These are phyloP conservation scores for Zelonia costaricensis DNA, from an alignment of 208 protist species.

Conservation along the genomic window DNA sequence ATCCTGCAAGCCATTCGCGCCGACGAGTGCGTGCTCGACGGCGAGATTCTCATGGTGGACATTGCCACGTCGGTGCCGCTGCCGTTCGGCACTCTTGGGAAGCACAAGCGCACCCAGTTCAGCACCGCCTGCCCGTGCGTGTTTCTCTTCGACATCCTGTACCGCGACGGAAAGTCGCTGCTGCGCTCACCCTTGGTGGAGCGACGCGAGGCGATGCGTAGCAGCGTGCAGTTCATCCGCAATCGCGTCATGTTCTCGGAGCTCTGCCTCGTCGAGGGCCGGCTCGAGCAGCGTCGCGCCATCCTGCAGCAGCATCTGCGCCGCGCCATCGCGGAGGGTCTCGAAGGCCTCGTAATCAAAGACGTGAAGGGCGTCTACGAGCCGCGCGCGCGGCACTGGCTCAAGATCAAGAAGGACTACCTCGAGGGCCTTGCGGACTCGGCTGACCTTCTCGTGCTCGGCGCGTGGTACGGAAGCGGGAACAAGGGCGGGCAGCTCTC, in stretches of 20 bases:
- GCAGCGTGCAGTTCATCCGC: constrained; percentile 29
- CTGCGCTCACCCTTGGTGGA: constrained; percentile 38
- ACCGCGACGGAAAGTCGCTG: constrained; percentile 55
- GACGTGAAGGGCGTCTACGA: constrained; percentile 68
- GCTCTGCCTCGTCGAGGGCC: constrained; percentile 47
- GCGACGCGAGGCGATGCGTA: constrained; percentile 39
- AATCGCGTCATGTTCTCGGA: constrained; percentile 70
- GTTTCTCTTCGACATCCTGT: constrained; percentile 90
- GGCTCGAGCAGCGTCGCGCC: constrained; percentile 22
- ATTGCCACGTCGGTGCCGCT: constrained; percentile 56
- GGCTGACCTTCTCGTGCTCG: constrained; percentile 81
- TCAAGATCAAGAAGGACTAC: constrained; percentile 93
- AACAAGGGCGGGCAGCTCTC: constrained; percentile 63
- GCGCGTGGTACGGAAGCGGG: constrained; percentile 82
- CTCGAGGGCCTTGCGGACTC: constrained; percentile 77
- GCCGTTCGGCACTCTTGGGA: constrained; percentile 86
- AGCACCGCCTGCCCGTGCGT: constrained; percentile 63
- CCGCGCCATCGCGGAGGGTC: constrained; percentile 54
- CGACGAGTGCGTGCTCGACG: constrained; percentile 76
- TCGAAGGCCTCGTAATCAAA: constrained; percentile 87
- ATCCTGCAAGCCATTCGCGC: constrained; percentile 52
- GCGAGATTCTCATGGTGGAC: constrained; percentile 89
- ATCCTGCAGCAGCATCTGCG: constrained; percentile 56
- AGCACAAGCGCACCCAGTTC: constrained; percentile 75
- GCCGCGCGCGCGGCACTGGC: constrained; percentile 78